These are phyloP conservation scores for Cucumis cinereus DNA, from an alignment of 306 rosid genomes.

Conservation along the genomic window DNA sequence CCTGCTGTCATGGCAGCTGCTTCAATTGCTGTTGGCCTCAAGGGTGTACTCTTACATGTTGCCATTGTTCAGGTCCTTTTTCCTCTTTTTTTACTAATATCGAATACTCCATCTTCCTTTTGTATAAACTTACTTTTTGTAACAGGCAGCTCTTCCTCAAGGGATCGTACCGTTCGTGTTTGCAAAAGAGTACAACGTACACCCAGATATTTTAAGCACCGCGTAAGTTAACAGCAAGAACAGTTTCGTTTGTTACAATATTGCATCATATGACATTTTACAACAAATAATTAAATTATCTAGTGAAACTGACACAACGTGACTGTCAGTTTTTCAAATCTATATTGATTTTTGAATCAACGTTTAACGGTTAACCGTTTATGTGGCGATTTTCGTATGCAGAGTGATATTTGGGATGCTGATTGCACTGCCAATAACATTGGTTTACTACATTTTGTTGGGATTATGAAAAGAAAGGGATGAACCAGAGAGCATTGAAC, in stretches of 20 bases:
- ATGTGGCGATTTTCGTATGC: neutral
- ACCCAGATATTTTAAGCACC: constrained; percentile 3
- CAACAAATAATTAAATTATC: neutral
- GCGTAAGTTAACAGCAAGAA: neutral
- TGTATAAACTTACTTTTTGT: neutral
- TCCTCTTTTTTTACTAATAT: constrained; percentile 15
- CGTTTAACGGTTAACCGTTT: neutral
- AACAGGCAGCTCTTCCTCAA: constrained; percentile 10
- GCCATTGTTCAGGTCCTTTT: constrained; percentile 59
- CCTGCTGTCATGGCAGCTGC: constrained; percentile 96
- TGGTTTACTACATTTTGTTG: constrained; percentile 12
- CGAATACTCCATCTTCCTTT: neutral
- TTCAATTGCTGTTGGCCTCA: constrained; percentile 83
- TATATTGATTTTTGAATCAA: no score
- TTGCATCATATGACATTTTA: neutral
- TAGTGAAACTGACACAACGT: no score
- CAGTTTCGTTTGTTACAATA: neutral
- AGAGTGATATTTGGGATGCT: constrained; percentile 10
- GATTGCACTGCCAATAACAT: constrained; percentile 9
- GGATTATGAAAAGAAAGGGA: neutral
- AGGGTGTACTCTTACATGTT: constrained; percentile 65
- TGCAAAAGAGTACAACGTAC: constrained; percentile 2
- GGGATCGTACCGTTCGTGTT: constrained; percentile 8
- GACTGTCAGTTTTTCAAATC: no score
- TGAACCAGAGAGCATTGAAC: neutral